These are phyloP conservation scores for Friedmanniomyces simplex DNA, from an alignment of 495 filamentous ascomycete genomes.

Conservation along the genomic window DNA sequence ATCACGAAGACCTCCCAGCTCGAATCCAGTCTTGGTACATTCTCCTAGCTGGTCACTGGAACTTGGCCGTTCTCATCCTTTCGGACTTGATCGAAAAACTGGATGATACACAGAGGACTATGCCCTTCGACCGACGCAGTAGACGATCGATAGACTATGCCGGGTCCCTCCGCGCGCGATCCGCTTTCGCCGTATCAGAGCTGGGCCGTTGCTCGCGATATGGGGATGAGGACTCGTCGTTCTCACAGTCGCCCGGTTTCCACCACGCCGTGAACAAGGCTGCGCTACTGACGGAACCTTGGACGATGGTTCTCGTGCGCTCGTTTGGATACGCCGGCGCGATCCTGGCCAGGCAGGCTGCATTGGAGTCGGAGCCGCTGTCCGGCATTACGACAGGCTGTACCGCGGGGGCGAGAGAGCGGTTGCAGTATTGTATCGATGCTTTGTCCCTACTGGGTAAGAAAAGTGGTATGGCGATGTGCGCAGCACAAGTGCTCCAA, in stretches of 20 bases:
- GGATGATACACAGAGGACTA: constrained; percentile 26
- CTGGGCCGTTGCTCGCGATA: constrained; percentile 30
- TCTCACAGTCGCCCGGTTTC: constrained; percentile 17
- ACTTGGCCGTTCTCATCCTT: constrained; percentile 37
- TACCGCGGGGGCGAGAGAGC: constrained; percentile 17
- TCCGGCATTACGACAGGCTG: background rate
- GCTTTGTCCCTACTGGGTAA: constrained; percentile 36
- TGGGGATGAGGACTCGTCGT: constrained; percentile 15
- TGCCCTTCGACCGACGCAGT: constrained; percentile 20
- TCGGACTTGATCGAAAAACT: constrained; percentile 37
- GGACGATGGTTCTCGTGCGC: constrained; percentile 37
- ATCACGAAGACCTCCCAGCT: constrained; percentile 34
- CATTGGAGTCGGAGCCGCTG: background rate
- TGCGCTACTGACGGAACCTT: constrained; percentile 38
- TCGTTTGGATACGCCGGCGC: constrained; percentile 35
- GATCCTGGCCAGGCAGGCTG: constrained; percentile 24
- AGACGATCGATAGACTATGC: constrained; percentile 27
- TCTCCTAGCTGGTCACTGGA: constrained; percentile 39
- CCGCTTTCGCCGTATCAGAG: constrained; percentile 31
- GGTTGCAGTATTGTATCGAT: constrained; percentile 30
- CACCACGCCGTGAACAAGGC: constrained; percentile 33
- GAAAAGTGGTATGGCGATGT: constrained; percentile 38
- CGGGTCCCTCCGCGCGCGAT: constrained; percentile 26
- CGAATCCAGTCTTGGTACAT: constrained; percentile 43
- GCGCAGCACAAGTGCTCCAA: constrained; percentile 3